Base-by-base conservation (phyloP, 345 rosid species). In the Salix suchowensis region DNA sequence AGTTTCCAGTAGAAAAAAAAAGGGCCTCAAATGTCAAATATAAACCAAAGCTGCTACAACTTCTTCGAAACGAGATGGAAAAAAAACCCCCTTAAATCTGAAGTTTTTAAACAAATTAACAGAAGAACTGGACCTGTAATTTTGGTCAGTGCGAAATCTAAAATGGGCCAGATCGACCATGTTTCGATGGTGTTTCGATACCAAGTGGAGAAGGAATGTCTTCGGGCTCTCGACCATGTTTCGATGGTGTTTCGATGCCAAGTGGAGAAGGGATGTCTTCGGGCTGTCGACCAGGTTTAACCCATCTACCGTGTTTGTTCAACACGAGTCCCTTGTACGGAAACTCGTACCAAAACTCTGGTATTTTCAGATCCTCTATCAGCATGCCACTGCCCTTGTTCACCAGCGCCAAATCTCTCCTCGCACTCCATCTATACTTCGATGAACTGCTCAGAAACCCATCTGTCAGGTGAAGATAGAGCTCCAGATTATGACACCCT, bases 241-340 rank as follows among this genome's bases (percentile, higher is more conserved):
- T 55, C 62, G 62, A 26, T 55, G 62, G 62, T 1, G 62, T 55
- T 21, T 55, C 62, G 62, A 55, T 3, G 9, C 62, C 23, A 11
- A 55, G 62, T 1, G 98, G 94, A 54, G 92, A 89, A 68, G 98
- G 97, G 71, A 90, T 83, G 55, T 93, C 93, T 86, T 93, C 93
- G 0, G 85, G 85, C 5, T 82, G 82, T 73, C 95, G 90, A 23
- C 80, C 80, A 1, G 91, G 95, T 79, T 87, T 90, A 40, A 90
- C 92, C 97, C 95, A 93, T 76, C 95, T 81, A 1, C 95, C 95
- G 50, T 88, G 52, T 68, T 84, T 81, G 79, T 91, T 88, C 61
- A 85, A n/a, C 5, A 70, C 42, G n/a, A 80, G 69, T 36, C 82
- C 79, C 67, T 80, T 80, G 55, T 75, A 39, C 4, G 82, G 74